Evolutionary conservation across 192 early-diverging fungal genomes (phyloP), one percentile per base, ranked within the genome.

Genomic region (Rhizophagus clarus): DNA sequence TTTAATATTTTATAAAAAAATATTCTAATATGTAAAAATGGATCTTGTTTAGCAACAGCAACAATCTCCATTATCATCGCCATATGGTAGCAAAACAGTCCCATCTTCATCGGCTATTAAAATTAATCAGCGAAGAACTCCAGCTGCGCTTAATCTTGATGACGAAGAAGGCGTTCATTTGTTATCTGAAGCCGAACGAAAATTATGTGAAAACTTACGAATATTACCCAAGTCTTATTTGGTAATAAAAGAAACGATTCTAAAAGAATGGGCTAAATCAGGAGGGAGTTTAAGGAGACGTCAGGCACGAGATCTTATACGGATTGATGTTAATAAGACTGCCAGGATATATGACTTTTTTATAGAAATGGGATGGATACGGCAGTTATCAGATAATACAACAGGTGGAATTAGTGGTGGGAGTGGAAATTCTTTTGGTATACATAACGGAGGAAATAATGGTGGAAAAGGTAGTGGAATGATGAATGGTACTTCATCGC

Each of bases 261-360:
- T 99, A 47, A 89, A 91, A 32, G 95, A 97, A 78, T 96, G 95
- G 81, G 94, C 92, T 8, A 90, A 89, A 26, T 81, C 84, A 10
- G 87, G 84, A 11, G 96, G 96, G 10, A 74, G 67, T 5, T 85
- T 99, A 77, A 88, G 90, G 68, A 88, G 94, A 66, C 88, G 93
- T 64, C 90, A 93, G 75, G 94, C 94, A 3, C 85, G 95, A n/a
- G 89, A 93, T 64, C 81, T 99, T 74, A 92, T 97, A 85, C 95
- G 94, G 85, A 97, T 98, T 76, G 98, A 99, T 83, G 93, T 93
- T 5, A 92, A 93, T 86, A 98, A 96, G 83, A 94, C 96, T 4
- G 88, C 88, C 81, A 84, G 88, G 81, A 91, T 99, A 11, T 97
- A 94, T 80, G 95, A 98, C 80, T 97, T 98, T 83, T 99, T 97